These are phyloP conservation scores for Phytophthora foliorum DNA, from an alignment of 352 stramenopile species.

Conservation along the genomic window DNA sequence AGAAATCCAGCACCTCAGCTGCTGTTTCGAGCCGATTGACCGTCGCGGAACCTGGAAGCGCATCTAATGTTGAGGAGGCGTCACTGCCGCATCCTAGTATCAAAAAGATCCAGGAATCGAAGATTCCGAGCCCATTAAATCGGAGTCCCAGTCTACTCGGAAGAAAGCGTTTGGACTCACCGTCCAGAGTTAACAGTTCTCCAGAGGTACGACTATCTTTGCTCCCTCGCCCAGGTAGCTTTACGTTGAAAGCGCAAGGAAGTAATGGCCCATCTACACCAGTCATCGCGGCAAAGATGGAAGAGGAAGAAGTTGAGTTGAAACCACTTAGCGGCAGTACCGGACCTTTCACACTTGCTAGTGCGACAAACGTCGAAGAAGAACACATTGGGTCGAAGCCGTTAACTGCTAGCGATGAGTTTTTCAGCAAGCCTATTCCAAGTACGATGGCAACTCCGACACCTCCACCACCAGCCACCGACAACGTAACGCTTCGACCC, in stretches of 20 bases:
- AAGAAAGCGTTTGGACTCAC: constrained; percentile 19
- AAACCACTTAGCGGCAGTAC: constrained; percentile 35
- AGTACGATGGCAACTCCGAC: constrained; percentile 33
- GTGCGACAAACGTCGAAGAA: constrained; percentile 14
- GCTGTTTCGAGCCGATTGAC: constrained; percentile 6
- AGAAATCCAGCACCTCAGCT: not conserved
- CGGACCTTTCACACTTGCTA: constrained; percentile 9
- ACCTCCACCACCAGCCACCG: constrained; percentile 32
- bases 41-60: constrained; percentile 5
- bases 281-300: not conserved
- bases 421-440: constrained; percentile 51
- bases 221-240: constrained; percentile 29
- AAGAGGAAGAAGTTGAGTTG: constrained; percentile 23
- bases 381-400: constrained; percentile 17
- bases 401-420: constrained; percentile 43
- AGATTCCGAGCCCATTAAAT: constrained; percentile 26
- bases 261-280: constrained; percentile 25
- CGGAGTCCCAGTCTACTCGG: constrained; percentile 13
- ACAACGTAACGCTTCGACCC: constrained; percentile 48
- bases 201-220: constrained; percentile 10
- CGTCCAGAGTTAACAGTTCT: constrained; percentile 16
- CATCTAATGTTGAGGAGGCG: constrained; percentile 20
- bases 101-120: constrained; percentile 26
- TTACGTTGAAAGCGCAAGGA: constrained; percentile 25
- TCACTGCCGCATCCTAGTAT: constrained; percentile 9